Evolutionary conservation across 176 grass and related monocot genomes (phyloP), one percentile per base, ranked within the genome.

Genomic region (Musa schizocarpa): DNA sequence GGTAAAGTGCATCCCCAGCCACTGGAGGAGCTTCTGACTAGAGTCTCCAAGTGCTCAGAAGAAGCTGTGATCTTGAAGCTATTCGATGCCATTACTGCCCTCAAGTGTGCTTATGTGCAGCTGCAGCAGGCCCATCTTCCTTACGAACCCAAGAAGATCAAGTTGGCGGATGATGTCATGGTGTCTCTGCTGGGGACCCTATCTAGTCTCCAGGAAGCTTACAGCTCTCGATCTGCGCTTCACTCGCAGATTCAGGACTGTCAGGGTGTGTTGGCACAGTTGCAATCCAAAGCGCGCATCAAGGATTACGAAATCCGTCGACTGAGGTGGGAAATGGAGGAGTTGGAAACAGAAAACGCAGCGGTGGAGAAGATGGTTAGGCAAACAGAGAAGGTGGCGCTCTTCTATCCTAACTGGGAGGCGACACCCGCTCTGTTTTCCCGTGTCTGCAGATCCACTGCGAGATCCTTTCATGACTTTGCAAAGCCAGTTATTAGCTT

Each of bases 31-130:
- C 74, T 56, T 13, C 12, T 64, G 63, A 17, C 68, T 1, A 69
- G 54, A 43, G 77, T 72, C 53, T 77, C 79, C 50, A 19, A 19
- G 54, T 80, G 84, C 24, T 82, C 74, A 2, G 79, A 86, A 58
- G 87, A 88, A 52, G 79, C 85, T 10, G 76, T 88, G 19, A 50
- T 88, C 23, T 71, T 85, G 53, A 86, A 82, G 52, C 74, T 96
- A 54, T 85, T 97, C 22, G 86, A 83, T 20, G 78, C 71, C 0
- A 83, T 97, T 59, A 87, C 93, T 23, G 58, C 74, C 50, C 83
- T 97, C 20, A 97, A 93, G 72, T 2, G 83, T 68, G 80, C 86
- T 13, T 97, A 97, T 78, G 77, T 97, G 50, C 81, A 87, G 43
- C 74, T 90, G 56, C 90, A 93, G 74, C 75, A 88, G 62, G 88